Percentiles rank a stretch among this genome's conserved stretches.
These are phyloP conservation scores for Aspergillus awamori DNA, from an alignment of 2,329 filamentous ascomycete genomes.

Conservation along the genomic window DNA sequence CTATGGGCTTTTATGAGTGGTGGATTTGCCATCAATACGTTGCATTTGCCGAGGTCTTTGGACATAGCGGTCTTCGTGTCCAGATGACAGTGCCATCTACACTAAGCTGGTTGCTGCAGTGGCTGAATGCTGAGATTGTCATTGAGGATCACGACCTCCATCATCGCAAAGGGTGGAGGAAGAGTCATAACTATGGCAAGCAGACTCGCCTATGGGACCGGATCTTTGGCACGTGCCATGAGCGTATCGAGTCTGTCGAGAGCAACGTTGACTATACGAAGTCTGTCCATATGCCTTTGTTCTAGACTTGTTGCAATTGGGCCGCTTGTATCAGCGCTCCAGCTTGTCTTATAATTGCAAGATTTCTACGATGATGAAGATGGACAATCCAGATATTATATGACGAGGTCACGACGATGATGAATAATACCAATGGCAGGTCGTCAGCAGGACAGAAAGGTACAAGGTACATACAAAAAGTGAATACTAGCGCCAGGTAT, in stretches of 20 bases:
- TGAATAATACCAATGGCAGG: no score
- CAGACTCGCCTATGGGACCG: conserved; percentile 25
- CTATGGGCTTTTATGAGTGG: conserved; percentile 24
- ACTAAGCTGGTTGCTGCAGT: conserved; percentile 14
- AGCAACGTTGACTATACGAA: conserved; percentile 20
- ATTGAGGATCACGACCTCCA: conserved; percentile 24
- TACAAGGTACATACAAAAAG: no score
- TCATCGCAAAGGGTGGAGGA: conserved; percentile 22
- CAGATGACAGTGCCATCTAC: conserved; percentile 14
- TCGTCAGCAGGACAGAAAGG: no score
- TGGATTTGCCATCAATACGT: conserved; percentile 23
- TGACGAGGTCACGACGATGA: no score
- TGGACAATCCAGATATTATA: no score
- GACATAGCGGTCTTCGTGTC: conserved; percentile 21
- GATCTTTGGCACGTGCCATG: conserved; percentile 19
- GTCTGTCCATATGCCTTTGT: conserved; percentile 15
- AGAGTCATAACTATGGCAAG: conserved; percentile 24
- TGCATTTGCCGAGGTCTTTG: conserved; percentile 19
- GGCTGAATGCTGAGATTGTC: conserved; percentile 19
- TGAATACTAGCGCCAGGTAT: no score
- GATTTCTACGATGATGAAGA: no score
- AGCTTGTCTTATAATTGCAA: no score
- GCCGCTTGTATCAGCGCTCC: no score
- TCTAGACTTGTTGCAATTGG: neutral
- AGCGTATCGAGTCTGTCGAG: conserved; percentile 16